Evolutionary conservation across 2,329 filamentous ascomycete species (phyloP), one percentile per base, ranked within the genome.

Genomic region (Chaetomium sp.): DNA sequence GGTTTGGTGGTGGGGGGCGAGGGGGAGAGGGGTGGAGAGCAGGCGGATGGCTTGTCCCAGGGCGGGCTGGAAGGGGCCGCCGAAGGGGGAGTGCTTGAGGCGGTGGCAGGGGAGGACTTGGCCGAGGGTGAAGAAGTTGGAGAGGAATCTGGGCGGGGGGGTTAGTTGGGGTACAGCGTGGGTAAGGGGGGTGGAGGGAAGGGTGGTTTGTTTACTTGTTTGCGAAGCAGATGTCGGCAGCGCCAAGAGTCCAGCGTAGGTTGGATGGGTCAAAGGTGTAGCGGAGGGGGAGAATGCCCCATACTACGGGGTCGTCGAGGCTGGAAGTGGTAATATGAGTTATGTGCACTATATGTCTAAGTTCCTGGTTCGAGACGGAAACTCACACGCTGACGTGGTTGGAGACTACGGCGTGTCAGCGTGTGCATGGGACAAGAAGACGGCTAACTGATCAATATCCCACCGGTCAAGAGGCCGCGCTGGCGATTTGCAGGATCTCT

Each of bases 201-300:
- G n/a, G 45, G 2, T 13, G 27, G 27, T 29, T 29, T 29, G 4
- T 61, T 13, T 79, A 95, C 92, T 87, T 89, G 74, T 92, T 94
- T 72, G 89, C 89, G 77, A 96, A 99, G 79, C 93, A 97, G 66
- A 99, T 93, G 77, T 99, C 95, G 76, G 97, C 92, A 72, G 93
- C 96, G 27, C 92, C 95, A 62, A 99, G 84, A 10, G 89, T 87
- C 92, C 93, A 98, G 75, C 95, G 87, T 73, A 93, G 83, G 74
- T 93, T 95, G 63, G 84, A 82, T 23, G 90, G 86, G 65, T 88
- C 86, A 72, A 90, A 87, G 69, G 86, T 80, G 74, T 95, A 92
- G 57, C 85, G 83, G 54, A 91, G 76, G 1, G 95, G 95, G 4
- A 99, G 80, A 42, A 92, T 86, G 21, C 94, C 95, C 94, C 94